These are phyloP conservation scores for Xylaria sp. DNA, from an alignment of 2,329 filamentous ascomycete genomes.

Conservation along the genomic window DNA sequence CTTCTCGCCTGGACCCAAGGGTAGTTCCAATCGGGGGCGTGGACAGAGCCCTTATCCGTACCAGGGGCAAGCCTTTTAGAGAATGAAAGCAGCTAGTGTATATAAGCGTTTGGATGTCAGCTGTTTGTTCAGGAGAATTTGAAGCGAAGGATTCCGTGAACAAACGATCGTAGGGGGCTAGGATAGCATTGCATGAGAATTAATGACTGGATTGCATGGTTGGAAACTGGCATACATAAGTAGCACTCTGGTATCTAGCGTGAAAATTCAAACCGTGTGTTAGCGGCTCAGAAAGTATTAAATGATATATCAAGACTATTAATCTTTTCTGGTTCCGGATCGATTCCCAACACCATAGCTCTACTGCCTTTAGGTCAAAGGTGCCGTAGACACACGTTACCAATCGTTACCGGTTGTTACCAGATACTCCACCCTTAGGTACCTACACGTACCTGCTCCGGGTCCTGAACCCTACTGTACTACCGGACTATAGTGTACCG, in stretches of 20 bases:
- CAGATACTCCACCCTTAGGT: too few species aligned
- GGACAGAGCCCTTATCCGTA: slow-evolving; percentile 37
- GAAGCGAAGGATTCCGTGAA: slow-evolving; percentile 7
- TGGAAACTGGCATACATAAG: slow-evolving; percentile 8
- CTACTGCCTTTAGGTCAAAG: too few species aligned
- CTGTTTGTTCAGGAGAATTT: slow-evolving; percentile 11
- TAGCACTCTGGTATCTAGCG: neutral
- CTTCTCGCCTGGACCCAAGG: slow-evolving; percentile 25
- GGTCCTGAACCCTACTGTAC: too few species aligned
- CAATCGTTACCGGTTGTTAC: too few species aligned
- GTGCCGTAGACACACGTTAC: too few species aligned
- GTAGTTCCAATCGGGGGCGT: slow-evolving; percentile 5
- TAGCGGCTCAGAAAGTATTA: slow-evolving; percentile 6
- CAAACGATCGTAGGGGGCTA: neutral
- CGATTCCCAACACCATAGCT: too few species aligned
- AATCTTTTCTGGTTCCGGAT: too few species aligned
- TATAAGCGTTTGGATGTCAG: neutral
- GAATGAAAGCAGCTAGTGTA: neutral
- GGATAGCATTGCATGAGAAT: slow-evolving; percentile 23
- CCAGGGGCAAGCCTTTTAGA: slow-evolving; percentile 42
- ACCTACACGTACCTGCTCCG: too few species aligned
- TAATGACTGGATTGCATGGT: slow-evolving; percentile 23
- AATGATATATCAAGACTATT: neutral
- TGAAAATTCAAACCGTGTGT: too few species aligned
- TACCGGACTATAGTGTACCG: too few species aligned